Evolutionary conservation across 257 asterid genomes (phyloP), one percentile per base, ranked within the genome.

Genomic region (Osmanthus fragrans): DNA sequence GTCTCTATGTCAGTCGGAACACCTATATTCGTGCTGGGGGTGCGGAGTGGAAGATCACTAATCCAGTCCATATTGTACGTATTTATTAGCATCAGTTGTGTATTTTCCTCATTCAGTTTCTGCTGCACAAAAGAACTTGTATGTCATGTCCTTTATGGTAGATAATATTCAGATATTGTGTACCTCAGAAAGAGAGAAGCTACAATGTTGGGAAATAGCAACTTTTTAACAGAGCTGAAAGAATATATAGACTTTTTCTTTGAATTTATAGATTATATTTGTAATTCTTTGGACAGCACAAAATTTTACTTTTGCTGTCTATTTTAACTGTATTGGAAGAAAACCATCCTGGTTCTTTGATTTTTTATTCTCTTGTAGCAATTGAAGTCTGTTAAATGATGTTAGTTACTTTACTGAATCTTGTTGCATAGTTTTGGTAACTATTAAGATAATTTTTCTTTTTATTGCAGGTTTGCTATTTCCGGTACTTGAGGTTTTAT

Each of bases 1-100:
- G 96, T 78, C 85, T 95, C 7, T 95, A 95, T 77, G 97, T 95
- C 67, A 95, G 99, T 75, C 89, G 98, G 85, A 95, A 95, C 83
- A 95, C 99, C 78, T 95, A 91, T 76, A 95, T 93, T 74, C 98
- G 94, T 83, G 91, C 96, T 75, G 98, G 99, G 81, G 77, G 86
- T 84, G 98, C 97, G 33, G 97, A 93, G 85, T 93, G 97, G 99
- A 93, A 86, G 86, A 89, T 82, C 89, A 80, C 93, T 58, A 93
- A 93, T 83, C 97, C 99, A 36, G 98, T 95, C 80, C 98, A 95
- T 85, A 84, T 95, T 84, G 98, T 95, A 92, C 34, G 97, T 63
- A 73, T 64, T 77, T 74, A 79, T 76, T 75, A n/a, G 29, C 69
- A 63, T 79, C 23, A 66, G 30, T 45, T 72, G 29, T 74, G 58